Evolutionary conservation across 345 rosid species (phyloP), one percentile per base, ranked within the genome.

Genomic region (Melastoma malabathricum): DNA sequence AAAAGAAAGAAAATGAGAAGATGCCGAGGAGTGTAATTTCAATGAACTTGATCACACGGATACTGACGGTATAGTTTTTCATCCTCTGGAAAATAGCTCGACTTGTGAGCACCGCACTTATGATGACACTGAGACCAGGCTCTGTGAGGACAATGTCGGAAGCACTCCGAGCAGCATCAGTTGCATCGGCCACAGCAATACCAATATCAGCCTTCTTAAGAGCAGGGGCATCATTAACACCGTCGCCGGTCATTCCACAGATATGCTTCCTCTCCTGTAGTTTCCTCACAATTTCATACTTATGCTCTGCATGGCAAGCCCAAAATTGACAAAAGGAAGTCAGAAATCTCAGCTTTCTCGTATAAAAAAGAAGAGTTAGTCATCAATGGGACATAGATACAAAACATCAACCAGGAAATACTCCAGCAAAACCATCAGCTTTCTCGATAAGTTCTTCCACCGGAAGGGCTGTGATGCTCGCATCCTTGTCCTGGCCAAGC

Each of bases 231-330:
- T 89, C 97, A 38, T 80, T 88, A 48, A 89, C 97, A 68, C 95
- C 95, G 68, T 89, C 95, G 57, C 97, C 95, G 19, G 94, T 89
- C 90, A 89, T 89, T 55, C 97, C 97, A 59, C 95, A 86, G 5
- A 86, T 79, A 69, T 89, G 97, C 45, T 83, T 89, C 75, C 73
- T 83, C 63, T 77, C 86, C 65, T 89, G 97, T 59, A 89, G 70
- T 74, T 71, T 77, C 70, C 55, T 81, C 44, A 89, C 95, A 55
- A 89, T 86, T 72, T 89, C 97, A 44, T 89, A 89, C 61, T 81
- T 86, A 76, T 83, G 94, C 52, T 86, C 97, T 89, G 61, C 15
- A 14, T 71, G 22, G 41, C 51, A 41, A 44, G 38, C 39, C 4
- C 12, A 17, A 52, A 43, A 59, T 41, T 57, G 53, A 46, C 61